phyloP scores from a whole-genome alignment of 2,329 filamentous ascomycete species.

The Pseudogymnoascus sp. region DNA sequence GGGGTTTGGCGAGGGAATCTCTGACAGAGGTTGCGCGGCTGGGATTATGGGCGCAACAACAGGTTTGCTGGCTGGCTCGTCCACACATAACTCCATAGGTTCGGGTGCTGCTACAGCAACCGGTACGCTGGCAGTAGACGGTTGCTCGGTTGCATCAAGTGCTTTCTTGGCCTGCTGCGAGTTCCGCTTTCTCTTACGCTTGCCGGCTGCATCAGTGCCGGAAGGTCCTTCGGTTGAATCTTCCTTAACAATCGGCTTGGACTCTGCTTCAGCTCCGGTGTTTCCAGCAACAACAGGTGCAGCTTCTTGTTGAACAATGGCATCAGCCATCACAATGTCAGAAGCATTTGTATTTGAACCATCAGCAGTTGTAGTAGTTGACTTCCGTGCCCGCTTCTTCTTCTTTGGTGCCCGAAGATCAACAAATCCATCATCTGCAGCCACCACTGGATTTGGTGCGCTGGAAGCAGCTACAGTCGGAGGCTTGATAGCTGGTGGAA shows the following conservation, averaged over 20 bases:
- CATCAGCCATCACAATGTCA: not conserved
- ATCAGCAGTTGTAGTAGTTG: not conserved
- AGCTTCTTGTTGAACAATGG: not conserved
- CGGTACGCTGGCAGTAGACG: not conserved
- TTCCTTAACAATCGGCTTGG: not conserved
- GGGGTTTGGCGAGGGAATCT: not conserved
- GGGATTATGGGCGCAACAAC: not conserved
- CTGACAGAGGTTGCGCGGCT: not conserved
- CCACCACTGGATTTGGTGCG: not conserved
- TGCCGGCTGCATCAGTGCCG: not conserved
- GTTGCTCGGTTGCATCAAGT: not conserved
- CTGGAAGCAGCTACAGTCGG: not conserved
- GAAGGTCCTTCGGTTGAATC: not conserved
- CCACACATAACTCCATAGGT: not conserved
- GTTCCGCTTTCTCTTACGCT: not conserved
- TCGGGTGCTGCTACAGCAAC: not conserved
- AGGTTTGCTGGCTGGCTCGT: not conserved
- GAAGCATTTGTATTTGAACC: not conserved
- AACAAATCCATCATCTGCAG: not conserved
- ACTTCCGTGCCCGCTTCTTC: conserved; percentile 8
- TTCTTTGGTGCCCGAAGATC: conserved; percentile 6
- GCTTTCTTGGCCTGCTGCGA: not conserved
- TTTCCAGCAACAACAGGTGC: not conserved
- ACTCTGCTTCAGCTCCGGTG: not conserved
- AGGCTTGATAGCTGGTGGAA: not conserved